Base-by-base conservation (phyloP, 768 basidiomycete genomes). In the Russula virescens region DNA sequence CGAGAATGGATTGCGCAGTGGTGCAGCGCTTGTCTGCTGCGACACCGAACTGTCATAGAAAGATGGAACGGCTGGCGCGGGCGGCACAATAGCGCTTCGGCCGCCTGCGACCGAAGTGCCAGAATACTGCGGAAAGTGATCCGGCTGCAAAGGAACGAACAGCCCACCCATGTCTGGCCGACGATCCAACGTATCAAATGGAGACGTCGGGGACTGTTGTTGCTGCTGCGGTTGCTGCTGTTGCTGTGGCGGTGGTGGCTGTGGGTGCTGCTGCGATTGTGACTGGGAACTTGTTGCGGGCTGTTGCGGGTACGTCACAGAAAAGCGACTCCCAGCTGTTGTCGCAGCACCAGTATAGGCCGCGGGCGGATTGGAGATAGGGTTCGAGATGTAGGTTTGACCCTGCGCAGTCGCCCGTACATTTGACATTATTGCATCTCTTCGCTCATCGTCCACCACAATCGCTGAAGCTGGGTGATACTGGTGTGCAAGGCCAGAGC, bases 111-210 rank as follows among this genome's bases (percentile, higher is more conserved):
- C 50, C 75, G 64, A 31, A 71, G 72, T 34, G 62, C 62, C 73
- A 68, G 67, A 23, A 69, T 89, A 89, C 40, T 80, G 70, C 65
- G 81, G 80, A 72, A 83, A 91, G 67, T 87, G 86, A 26, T 93
- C 91, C 38, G 91, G 87, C 71, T 92, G 91, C 80, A 94, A 81
- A 1, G 91, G 90, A 42, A 85, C 85, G 70, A 85, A 94, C 73
- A 93, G 72, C 60, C 81, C 81, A 46, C 82, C 83, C 42, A 88
- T 83, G 54, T 89, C 87, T 28, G 82, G 74, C 58, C 86, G 80
- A 54, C 83, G 78, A 58, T 85, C 86, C 19, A 86, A 66, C n/a
- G 83, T 72, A 50, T 87, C 86, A 68, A 86, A 88, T 19, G 72
- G 71, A 21, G 82, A 72, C 21, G 78, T 74, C 8, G 74, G 71